phyloP scores from a whole-genome alignment of 768 basidiomycete species.

The Pisolithus marmoratus region DNA sequence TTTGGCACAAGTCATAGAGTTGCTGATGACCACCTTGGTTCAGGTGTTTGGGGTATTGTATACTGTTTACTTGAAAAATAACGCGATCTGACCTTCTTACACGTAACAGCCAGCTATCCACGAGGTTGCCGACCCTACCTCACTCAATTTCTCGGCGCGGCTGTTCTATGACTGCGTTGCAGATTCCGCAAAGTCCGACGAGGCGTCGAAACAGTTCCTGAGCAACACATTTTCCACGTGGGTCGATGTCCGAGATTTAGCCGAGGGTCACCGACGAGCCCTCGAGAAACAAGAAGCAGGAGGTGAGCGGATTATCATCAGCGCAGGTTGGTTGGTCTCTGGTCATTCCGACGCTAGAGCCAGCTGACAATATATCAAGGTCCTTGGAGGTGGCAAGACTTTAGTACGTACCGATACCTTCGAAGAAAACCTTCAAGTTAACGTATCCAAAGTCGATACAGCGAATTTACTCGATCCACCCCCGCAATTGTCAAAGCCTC shows the following conservation, averaged over 20 bases:
- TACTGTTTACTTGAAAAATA: neutral
- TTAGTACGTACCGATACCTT: slow-evolving; percentile 13
- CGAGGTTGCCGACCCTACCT: slow-evolving; percentile 27
- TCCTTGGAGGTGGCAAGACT: slow-evolving; percentile 27
- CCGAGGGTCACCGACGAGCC: slow-evolving; percentile 46
- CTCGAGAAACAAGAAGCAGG: slow-evolving; percentile 47
- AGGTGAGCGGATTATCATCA: slow-evolving; percentile 52
- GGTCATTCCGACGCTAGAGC: neutral
- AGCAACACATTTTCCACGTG: slow-evolving; percentile 27
- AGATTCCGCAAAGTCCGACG: slow-evolving; percentile 12
- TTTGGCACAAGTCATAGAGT: neutral
- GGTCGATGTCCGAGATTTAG: slow-evolving; percentile 54
- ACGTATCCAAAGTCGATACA: slow-evolving; percentile 26
- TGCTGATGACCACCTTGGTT: neutral
- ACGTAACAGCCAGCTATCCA: slow-evolving; percentile 36
- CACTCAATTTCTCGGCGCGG: slow-evolving; percentile 36
- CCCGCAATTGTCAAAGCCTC: slow-evolving; percentile 22
- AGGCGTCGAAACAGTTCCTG: slow-evolving; percentile 19
- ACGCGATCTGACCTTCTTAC: neutral
- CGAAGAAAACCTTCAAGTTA: neutral
- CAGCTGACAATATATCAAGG: slow-evolving; percentile 7
- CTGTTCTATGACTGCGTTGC: slow-evolving; percentile 32
- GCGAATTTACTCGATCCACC: slow-evolving; percentile 30
- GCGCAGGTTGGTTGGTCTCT: slow-evolving; percentile 20
- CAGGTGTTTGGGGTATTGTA: slow-evolving; percentile 25